Evolutionary conservation across 768 basidiomycete genomes (phyloP), one percentile per base, ranked within the genome.

Genomic region (Pisolithus tinctorius): DNA sequence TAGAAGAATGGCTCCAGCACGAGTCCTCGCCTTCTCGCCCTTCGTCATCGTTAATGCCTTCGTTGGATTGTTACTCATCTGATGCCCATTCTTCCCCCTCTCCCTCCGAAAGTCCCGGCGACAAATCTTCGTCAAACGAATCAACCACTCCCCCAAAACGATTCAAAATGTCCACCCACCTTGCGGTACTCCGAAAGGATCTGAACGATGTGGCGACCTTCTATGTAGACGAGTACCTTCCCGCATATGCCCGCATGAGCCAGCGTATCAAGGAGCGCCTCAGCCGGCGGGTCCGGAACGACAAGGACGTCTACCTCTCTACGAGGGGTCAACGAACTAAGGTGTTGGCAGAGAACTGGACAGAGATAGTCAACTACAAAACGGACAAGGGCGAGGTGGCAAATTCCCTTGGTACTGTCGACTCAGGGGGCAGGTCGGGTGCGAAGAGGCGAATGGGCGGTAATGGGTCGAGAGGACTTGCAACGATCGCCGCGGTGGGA

Each of bases 281-380:
- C n/a, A 86, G 86, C 8, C 79, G 88, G n/a, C 80, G 88, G 10
- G 79, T 90, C 0, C 88, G 86, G 86, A 63, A 56, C 5, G 72
- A 64, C 30, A 81, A 78, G 63, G 69, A 81, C 49, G 56, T 91
- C 3, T 90, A 76, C 58, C 49, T 88, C 44, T 61, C 61, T 26
- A 57, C 58, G n/a, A 50, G 54, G 31, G 39, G 42, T 10, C 11
- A 50, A 16, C 74, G 77, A 36, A 54, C 67, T 23, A 52, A 55
- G 2, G 58, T 85, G 31, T 62, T 72, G 23, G 72, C 73, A 42
- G 62, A 72, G 41, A 56, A 60, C 13, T 88, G 86, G 84, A 60
- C 60, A 49, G 50, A 67, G 23, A 70, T 72, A 23, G 84, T 82
- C 27, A 73, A 76, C 42, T 83, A 79, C 64, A 65, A 61, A 49